Evolutionary conservation across 495 filamentous ascomycete genomes (phyloP).

Genomic region (Penicillium riverlandense): DNA sequence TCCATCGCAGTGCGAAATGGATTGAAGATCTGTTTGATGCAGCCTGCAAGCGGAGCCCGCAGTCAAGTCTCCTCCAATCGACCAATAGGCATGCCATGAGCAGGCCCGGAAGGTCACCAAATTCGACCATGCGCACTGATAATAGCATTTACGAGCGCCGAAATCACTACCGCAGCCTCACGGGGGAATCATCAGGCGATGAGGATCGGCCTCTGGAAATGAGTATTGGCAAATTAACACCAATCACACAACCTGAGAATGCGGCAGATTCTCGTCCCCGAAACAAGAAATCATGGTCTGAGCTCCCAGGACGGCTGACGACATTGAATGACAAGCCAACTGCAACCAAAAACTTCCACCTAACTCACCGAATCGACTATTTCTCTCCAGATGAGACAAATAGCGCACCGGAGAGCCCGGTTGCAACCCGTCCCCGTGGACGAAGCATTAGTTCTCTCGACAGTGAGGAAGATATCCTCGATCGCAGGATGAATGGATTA

Average conservation of each 20-base stretch:
- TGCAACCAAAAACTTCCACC: no score
- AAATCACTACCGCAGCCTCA: constrained; percentile 33
- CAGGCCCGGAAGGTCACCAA: not conserved
- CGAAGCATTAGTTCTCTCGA: constrained; percentile 65
- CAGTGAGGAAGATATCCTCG: constrained; percentile 78
- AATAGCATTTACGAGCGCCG: constrained; percentile 1
- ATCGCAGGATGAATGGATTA: constrained; percentile 77
- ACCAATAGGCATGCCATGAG: constrained; percentile 1
- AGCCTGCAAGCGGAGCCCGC: constrained; percentile 30
- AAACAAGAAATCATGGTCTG: constrained; percentile 5
- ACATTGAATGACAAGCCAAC: no score
- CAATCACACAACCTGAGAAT: constrained; percentile 2
- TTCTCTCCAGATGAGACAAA: constrained; percentile 14
- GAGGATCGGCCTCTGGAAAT: constrained; percentile 81
- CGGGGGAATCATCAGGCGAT: constrained; percentile 64
- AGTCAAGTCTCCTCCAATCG: constrained; percentile 13
- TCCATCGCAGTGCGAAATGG: constrained; percentile 69
- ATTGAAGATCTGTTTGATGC: constrained; percentile 61
- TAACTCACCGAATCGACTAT: not conserved
- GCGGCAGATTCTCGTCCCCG: not conserved
- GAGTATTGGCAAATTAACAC: constrained; percentile 40
- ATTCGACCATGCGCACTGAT: not conserved
- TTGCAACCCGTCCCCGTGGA: constrained; percentile 23
- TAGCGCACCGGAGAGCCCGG: constrained; percentile 19
- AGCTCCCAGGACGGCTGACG: no score